These are phyloP conservation scores for Solanum chiquidenum DNA, from an alignment of 257 asterid species.

Conservation along the genomic window DNA sequence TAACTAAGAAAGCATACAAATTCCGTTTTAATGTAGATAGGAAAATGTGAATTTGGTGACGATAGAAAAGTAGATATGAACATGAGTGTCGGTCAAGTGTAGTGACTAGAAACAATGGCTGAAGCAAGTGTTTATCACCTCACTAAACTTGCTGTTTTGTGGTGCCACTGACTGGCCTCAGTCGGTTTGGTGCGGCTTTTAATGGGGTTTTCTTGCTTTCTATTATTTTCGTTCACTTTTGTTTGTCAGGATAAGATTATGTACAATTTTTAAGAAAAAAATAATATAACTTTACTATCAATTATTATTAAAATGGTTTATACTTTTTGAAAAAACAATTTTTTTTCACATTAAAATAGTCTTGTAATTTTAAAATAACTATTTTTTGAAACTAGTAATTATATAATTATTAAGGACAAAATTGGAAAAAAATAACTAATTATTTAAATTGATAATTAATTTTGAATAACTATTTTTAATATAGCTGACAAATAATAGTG, in stretches of 20 bases:
- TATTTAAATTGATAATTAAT: too few species aligned
- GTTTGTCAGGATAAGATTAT: too few species aligned
- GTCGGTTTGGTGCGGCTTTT: neutral
- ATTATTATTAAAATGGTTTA: too few species aligned
- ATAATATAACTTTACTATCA: neutral
- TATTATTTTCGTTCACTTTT: neutral
- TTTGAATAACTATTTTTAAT: too few species aligned
- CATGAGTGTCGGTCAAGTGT: neutral
- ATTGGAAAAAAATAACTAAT: too few species aligned
- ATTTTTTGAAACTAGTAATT: too few species aligned
- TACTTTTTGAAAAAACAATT: too few species aligned
- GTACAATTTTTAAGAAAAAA: neutral
- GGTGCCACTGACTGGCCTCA: neutral
- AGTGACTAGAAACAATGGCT: neutral
- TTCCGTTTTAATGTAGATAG: constrained; percentile 2
- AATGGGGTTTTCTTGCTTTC: neutral
- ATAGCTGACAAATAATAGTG: too few species aligned
- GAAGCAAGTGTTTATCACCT: neutral
- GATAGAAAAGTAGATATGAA: neutral
- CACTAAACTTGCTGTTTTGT: neutral
- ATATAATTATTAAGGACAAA: too few species aligned
- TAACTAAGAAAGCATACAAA: neutral
- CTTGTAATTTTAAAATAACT: too few species aligned
- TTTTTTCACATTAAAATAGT: too few species aligned
- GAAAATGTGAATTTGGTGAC: neutral